Percentiles rank a stretch among this genome's conserved stretches.
Evolutionary conservation across 1,139 yeast genomes (phyloP).

Genomic region (Petasospora rhodanensis): DNA sequence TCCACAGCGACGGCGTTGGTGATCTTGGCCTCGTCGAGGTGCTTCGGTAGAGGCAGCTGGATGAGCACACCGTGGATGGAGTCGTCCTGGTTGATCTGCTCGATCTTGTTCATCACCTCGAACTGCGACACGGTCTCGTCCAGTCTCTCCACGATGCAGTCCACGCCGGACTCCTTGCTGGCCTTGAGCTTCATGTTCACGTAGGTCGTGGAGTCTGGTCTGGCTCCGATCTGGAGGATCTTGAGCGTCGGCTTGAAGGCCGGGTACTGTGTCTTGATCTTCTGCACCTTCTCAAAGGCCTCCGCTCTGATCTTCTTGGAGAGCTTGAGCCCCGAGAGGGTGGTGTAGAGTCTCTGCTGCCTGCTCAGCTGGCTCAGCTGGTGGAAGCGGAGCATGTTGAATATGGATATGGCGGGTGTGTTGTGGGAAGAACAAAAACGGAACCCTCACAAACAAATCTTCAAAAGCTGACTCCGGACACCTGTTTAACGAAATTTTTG

Average conservation of each 20-base stretch:
- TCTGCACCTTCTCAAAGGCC: constrained; percentile 43
- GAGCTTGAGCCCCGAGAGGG: constrained; percentile 35
- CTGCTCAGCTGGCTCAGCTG: constrained; percentile 20
- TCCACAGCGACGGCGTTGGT: constrained; percentile 64
- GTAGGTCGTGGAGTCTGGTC: constrained; percentile 92
- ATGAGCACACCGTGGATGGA: constrained; percentile 64
- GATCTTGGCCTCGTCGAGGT: constrained; percentile 60
- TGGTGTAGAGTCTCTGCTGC: constrained; percentile 28
- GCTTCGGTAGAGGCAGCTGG: constrained; percentile 71
- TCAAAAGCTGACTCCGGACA: no score
- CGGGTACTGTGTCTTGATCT: constrained; percentile 43
- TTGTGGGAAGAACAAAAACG: no score
- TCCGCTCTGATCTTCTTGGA: constrained; percentile 33
- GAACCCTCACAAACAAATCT: no score
- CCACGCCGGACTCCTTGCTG: constrained; percentile 77
- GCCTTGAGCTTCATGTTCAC: constrained; percentile 94
- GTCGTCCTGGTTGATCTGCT: constrained; percentile 59
- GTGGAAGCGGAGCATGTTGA: background rate
- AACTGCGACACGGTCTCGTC: constrained; percentile 54
- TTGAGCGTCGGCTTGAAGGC: constrained; percentile 72
- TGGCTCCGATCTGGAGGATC: constrained; percentile 83
- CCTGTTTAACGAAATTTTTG: no score
- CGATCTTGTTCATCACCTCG: constrained; percentile 56
- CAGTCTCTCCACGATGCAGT: constrained; percentile 63
- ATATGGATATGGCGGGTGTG: no score